Conservation (phyloP, 768 basidiomycete genomes). For the Calocera viscosa region DNA sequence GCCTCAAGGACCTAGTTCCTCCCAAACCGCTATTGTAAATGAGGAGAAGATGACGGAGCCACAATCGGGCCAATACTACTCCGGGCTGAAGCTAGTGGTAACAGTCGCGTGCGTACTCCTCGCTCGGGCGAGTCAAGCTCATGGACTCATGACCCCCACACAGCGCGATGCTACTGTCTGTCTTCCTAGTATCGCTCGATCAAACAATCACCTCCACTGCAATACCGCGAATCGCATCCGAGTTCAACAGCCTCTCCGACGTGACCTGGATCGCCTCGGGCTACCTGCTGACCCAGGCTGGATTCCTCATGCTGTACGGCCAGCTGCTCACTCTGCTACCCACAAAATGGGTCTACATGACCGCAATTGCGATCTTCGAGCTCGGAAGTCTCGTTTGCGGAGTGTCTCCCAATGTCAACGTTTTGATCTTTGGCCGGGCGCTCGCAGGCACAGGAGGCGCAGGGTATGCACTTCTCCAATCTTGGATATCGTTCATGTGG, state of each 20-base stretch:
- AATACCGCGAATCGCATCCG: neutral
- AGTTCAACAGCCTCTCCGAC: neutral
- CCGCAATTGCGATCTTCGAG: constrained; percentile 30
- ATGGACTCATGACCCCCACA: neutral
- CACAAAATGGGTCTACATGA: constrained; percentile 25
- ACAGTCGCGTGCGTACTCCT: too few relatives aligned
- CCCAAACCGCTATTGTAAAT: too few relatives aligned
- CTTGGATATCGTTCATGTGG: neutral
- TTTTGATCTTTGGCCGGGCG: constrained; percentile 29
- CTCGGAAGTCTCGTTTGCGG: constrained; percentile 37
- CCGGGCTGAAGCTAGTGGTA: too few relatives aligned
- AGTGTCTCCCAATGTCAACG: constrained; percentile 22
- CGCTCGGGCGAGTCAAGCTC: too few relatives aligned
- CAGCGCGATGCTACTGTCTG: constrained; percentile 3
- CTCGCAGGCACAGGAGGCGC: constrained; percentile 37
- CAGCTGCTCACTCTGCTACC: constrained; percentile 25
- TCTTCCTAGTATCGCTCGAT: constrained; percentile 12
- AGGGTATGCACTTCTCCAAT: constrained; percentile 19
- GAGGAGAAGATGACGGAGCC: too few relatives aligned
- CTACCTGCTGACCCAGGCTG: constrained; percentile 17
- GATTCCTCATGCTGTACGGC: constrained; percentile 17
- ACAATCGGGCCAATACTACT: too few relatives aligned
- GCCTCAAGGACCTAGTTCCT: too few relatives aligned
- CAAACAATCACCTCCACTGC: neutral
- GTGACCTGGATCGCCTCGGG: constrained; percentile 17